These are phyloP conservation scores for Lyophyllum shimeji DNA, from an alignment of 768 basidiomycete species.

Conservation along the genomic window DNA sequence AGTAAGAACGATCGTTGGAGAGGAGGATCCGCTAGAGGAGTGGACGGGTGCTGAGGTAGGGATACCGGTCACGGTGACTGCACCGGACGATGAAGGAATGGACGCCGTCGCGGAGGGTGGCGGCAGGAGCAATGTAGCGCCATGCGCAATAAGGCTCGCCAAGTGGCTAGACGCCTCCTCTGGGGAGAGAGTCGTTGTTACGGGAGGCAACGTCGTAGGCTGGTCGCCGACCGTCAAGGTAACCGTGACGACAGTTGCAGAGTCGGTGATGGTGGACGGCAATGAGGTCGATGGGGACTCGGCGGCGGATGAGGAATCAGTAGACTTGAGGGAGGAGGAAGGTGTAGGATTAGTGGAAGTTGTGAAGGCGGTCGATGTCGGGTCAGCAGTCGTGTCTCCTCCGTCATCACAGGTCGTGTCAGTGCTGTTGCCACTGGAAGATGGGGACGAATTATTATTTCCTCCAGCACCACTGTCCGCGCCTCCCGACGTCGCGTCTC, in stretches of 20 bases:
- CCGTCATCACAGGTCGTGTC: no score
- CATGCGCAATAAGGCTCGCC: constrained; percentile 32
- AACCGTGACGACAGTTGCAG: constrained; percentile 28
- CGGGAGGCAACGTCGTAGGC: constrained; percentile 28
- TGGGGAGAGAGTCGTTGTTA: constrained; percentile 44
- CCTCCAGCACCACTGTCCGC: not conserved
- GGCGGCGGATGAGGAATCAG: not conserved
- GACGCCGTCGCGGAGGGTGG: not conserved
- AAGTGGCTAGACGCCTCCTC: constrained; percentile 40
- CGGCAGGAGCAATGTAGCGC: constrained; percentile 15
- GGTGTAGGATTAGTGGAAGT: not conserved
- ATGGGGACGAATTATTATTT: not conserved
- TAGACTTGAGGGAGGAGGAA: not conserved
- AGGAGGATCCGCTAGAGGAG: not conserved
- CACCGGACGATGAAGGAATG: not conserved
- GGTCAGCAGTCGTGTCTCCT: no score
- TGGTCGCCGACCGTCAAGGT: constrained; percentile 28
- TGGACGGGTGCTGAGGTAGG: not conserved
- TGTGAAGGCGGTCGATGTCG: not conserved
- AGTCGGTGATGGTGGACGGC: not conserved
- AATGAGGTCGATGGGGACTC: not conserved
- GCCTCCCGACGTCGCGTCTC: not conserved
- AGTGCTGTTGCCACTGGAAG: no score
- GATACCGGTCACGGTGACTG: not conserved
- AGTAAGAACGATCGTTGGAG: not conserved